phyloP scores from a whole-genome alignment of 2,329 filamentous ascomycete genomes.

The Zymoseptoria passerinii region DNA sequence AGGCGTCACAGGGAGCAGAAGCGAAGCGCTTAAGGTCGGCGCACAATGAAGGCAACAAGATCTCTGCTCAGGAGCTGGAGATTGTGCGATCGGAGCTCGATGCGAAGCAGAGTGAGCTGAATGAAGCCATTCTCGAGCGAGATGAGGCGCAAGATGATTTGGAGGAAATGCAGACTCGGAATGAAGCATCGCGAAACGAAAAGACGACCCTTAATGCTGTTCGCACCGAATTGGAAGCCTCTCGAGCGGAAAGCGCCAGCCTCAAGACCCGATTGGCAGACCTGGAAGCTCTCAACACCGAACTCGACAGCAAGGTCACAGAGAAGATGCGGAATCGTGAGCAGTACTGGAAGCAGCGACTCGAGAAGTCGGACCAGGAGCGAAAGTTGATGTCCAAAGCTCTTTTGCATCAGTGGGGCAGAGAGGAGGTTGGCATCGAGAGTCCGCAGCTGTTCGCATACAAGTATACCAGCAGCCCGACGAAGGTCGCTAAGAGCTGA shows the following conservation, averaged over 20 bases:
- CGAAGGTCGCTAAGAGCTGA: background rate
- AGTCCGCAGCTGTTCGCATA: slow-evolving; percentile 30
- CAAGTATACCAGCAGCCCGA: slow-evolving; percentile 17
- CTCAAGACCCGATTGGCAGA: slow-evolving; percentile 8
- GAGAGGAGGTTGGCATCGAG: slow-evolving; percentile 34
- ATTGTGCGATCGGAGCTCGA: slow-evolving; percentile 16
- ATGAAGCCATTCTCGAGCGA: slow-evolving; percentile 21
- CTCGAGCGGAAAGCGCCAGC: slow-evolving; percentile 5
- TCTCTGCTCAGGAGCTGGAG: slow-evolving; percentile 9
- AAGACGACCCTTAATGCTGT: slow-evolving; percentile 6
- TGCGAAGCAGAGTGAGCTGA: slow-evolving; percentile 18
- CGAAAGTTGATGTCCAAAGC: slow-evolving; percentile 35
- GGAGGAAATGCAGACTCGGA: background rate
- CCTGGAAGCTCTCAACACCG: slow-evolving; percentile 17
- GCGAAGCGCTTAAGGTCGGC: slow-evolving; percentile 11
- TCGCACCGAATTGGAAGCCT: slow-evolving; percentile 16
- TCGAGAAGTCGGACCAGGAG: slow-evolving; percentile 24
- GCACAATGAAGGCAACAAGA: slow-evolving; percentile 9
- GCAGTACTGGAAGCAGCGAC: slow-evolving; percentile 16
- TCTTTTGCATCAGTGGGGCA: slow-evolving; percentile 76
- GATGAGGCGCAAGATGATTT: slow-evolving; percentile 20
- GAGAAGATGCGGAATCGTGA: slow-evolving; percentile 19
- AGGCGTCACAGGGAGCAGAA: slow-evolving; percentile 17
- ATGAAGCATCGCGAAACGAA: background rate
- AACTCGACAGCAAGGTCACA: slow-evolving; percentile 18